These are phyloP conservation scores for Penicillium cinerascens DNA, from an alignment of 495 filamentous ascomycete species.

Conservation along the genomic window DNA sequence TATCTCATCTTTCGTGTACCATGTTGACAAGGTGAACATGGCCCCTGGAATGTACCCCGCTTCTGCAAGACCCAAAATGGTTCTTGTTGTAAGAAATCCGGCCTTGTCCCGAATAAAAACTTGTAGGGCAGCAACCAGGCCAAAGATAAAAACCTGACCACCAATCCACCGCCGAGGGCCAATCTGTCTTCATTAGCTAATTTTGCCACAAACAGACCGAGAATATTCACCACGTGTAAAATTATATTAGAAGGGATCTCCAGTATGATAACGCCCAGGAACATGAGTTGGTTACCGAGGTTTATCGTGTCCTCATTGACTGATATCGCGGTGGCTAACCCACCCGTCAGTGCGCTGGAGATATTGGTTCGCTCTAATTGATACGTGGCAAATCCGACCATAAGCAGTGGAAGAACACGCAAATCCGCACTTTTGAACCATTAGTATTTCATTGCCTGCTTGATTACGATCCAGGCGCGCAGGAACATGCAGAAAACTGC, in stretches of 20 bases:
- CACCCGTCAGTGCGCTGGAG: slow-evolving; percentile 43
- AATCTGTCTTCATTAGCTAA: slow-evolving; percentile 27
- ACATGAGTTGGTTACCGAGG: slow-evolving; percentile 51
- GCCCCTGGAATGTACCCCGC: slow-evolving; percentile 56
- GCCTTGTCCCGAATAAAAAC: slow-evolving; percentile 45
- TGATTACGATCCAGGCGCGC: too few relatives aligned
- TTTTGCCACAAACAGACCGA: background rate
- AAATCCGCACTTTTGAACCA: slow-evolving; percentile 31
- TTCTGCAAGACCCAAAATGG: slow-evolving; percentile 50
- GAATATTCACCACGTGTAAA: slow-evolving; percentile 17
- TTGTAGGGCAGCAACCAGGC: slow-evolving; percentile 49
- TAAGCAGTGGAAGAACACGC: slow-evolving; percentile 43
- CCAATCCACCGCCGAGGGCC: slow-evolving; percentile 51
- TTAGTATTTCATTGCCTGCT: too few relatives aligned
- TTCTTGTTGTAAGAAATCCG: slow-evolving; percentile 42
- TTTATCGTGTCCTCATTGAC: slow-evolving; percentile 53
- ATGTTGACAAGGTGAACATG: slow-evolving; percentile 54
- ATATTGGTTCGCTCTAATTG: slow-evolving; percentile 49
- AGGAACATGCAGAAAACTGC: slow-evolving; percentile 13
- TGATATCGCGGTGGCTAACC: slow-evolving; percentile 40
- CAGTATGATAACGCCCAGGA: slow-evolving; percentile 48
- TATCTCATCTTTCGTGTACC: slow-evolving; percentile 51
- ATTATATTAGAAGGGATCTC: slow-evolving; percentile 54
- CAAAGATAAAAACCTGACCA: slow-evolving; percentile 50
- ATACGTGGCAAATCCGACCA: slow-evolving; percentile 47